These are phyloP conservation scores for Hypoxylon sp. DNA, from an alignment of 2,329 filamentous ascomycete species.

Conservation along the genomic window DNA sequence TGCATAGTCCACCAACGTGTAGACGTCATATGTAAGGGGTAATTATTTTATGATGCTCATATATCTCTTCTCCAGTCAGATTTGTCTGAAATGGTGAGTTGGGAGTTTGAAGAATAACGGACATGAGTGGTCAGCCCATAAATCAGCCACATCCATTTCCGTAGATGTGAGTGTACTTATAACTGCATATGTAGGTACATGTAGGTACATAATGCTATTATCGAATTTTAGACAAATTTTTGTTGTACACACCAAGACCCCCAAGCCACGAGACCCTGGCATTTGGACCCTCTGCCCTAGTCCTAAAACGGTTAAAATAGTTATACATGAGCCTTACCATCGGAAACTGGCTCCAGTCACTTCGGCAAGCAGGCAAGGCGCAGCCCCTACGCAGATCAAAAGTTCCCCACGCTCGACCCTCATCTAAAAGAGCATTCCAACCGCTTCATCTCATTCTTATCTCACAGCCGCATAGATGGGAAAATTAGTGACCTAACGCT, in stretches of 20 bases:
- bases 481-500: slow-evolving; percentile 3
- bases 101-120: background rate
- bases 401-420: slow-evolving; percentile 9
- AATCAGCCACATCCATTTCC: slow-evolving; percentile 5
- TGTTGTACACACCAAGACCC: no score
- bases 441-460: slow-evolving; percentile 18
- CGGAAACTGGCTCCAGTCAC: background rate
- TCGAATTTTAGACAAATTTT: no score
- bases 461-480: background rate
- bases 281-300: background rate
- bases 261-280: background rate
- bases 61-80: background rate
- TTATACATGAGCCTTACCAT: background rate
- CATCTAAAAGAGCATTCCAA: background rate
- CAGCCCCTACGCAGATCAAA: slow-evolving; percentile 3
- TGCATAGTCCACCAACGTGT: background rate
- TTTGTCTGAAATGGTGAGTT: slow-evolving; percentile 3
- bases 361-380: background rate
- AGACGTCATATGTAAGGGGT: background rate
- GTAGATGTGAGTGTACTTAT: background rate
- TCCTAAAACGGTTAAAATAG: background rate
- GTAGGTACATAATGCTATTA: no score
- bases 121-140: background rate
- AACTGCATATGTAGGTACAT: background rate
- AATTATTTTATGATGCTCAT: background rate